Base-by-base conservation (phyloP, 176 grass and related monocot genomes). In the Lolium rigidum region DNA sequence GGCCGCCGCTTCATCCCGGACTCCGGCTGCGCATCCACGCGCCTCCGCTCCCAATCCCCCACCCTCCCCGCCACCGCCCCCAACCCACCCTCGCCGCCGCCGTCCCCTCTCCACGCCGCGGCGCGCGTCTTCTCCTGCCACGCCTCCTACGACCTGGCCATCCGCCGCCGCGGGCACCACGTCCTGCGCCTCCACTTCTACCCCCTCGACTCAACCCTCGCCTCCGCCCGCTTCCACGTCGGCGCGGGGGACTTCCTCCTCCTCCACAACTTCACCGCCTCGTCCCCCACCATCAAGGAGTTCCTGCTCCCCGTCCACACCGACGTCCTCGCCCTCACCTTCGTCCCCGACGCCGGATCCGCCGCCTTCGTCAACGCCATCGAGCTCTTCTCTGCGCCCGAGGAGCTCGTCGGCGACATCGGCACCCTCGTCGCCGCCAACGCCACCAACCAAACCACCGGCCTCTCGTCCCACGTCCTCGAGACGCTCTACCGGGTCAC, bases 161-260 rank as follows among this genome's bases (percentile, higher is more conserved):
- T 98, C 76, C 91, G 84, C 76, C 82, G 88, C 58, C 81, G 86
- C 63, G 97, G 97, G 0, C 65, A 35, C 75, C 97, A 98, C 85
- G 77, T 95, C 75, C 74, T 98, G 24, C 97, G 97, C 82, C 92
- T 98, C 80, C 97, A 98, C 83, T 98, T 98, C 88, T 98, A 95
- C 81, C 94, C 97, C 5, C 90, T 98, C 74, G 21, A 5, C 38
- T 68, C 86, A 22, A 65, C 91, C n/a, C 93, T 98, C 21, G 70
- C 87, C 24, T 88, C 93, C 46, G 83, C 97, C 41, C 83, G 86
- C 56, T 98, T 98, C 84, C 93, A 98, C 89, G 94, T 98, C 18
- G 84, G 84, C 7, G 86, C 88, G 0, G 69, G 57, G 3, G 89
- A 69, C 0, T 73, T 94, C 56, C 77, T 87, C 62, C 92, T 98